A percentile compares a stretch with the other conserved stretches of the same genome.
Evolutionary conservation across 108 stramenopile species (phyloP).

Genomic region (Craspedostauros australis): DNA sequence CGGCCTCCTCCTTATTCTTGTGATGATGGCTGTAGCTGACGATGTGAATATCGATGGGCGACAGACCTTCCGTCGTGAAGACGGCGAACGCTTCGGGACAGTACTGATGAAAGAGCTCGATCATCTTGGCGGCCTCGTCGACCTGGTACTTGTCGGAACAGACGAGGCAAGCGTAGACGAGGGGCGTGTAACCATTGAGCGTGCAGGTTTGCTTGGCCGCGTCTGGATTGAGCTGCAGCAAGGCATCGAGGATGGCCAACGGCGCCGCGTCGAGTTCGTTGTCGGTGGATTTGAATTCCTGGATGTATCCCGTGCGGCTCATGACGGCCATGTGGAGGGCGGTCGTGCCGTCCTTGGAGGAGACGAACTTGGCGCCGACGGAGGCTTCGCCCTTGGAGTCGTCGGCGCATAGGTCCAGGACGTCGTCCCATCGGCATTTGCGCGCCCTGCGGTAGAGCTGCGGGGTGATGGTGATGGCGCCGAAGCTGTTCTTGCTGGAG

Average conservation of each 20-base stretch:
- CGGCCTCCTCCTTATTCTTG: slow-evolving; percentile 16
- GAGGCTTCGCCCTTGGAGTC: neutral
- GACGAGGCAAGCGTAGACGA: slow-evolving; percentile 37
- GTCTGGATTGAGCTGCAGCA: slow-evolving; percentile 26
- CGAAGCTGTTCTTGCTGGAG: no score
- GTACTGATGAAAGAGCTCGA: slow-evolving; percentile 22
- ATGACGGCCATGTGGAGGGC: slow-evolving; percentile 40
- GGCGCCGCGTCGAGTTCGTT: slow-evolving; percentile 13
- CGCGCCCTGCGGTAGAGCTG: slow-evolving; percentile 12
- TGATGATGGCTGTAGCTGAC: slow-evolving; percentile 32
- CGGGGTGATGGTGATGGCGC: no score
- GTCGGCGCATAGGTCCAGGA: neutral
- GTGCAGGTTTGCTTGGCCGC: slow-evolving; percentile 17
- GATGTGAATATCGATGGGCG: slow-evolving; percentile 34
- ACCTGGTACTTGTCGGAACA: slow-evolving; percentile 17
- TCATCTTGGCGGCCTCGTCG: slow-evolving; percentile 22
- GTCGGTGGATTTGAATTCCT: slow-evolving; percentile 6
- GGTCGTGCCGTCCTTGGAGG: slow-evolving; percentile 33
- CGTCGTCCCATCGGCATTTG: slow-evolving; percentile 13
- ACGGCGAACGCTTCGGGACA: slow-evolving; percentile 16
- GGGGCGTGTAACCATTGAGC: slow-evolving; percentile 27
- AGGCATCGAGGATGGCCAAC: slow-evolving; percentile 29
- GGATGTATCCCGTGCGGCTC: slow-evolving; percentile 31
- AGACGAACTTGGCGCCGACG: slow-evolving; percentile 17
- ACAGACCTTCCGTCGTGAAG: slow-evolving; percentile 25